These are phyloP conservation scores for Chlorophyllum brunneum DNA, from an alignment of 768 basidiomycete genomes.

Conservation along the genomic window DNA sequence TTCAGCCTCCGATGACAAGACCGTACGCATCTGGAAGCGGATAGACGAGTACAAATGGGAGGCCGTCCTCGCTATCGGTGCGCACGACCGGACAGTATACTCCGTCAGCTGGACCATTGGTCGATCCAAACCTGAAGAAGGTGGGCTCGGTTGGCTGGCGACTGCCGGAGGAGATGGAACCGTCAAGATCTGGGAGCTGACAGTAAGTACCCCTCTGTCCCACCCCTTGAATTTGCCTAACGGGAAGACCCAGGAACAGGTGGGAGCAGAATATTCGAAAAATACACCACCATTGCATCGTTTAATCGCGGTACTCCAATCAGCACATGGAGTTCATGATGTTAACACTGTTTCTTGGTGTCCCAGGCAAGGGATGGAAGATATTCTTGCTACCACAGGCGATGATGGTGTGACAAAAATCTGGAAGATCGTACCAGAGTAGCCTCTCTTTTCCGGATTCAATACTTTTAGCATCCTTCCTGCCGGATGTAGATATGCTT, in stretches of 20 bases:
- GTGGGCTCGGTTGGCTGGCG: conserved; percentile 76
- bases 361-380: conserved; percentile 55
- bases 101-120: conserved; percentile 70
- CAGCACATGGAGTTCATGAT: conserved; percentile 81
- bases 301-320: conserved; percentile 53
- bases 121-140: conserved; percentile 22
- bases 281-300: conserved; percentile 28
- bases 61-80: conserved; percentile 52
- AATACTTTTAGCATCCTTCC: no score
- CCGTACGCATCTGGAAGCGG: conserved; percentile 83
- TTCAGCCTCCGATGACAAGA: conserved; percentile 81
- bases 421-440: conserved; percentile 48
- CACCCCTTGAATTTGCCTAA: neutral
- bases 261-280: conserved; percentile 7
- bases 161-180: conserved; percentile 84
- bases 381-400: conserved; percentile 75
- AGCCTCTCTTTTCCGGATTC: conserved; percentile 1
- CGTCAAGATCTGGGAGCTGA: conserved; percentile 78
- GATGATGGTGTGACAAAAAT: conserved; percentile 82
- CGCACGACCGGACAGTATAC: conserved; percentile 76
- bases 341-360: conserved; percentile 88
- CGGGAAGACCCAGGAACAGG: conserved; percentile 22
- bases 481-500: conserved; percentile 16
- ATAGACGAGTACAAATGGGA: conserved; percentile 60
- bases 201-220: conserved; percentile 33